Conservation (phyloP, 2,329 filamentous ascomycete genomes). For the Pleoardoris graminearum region DNA sequence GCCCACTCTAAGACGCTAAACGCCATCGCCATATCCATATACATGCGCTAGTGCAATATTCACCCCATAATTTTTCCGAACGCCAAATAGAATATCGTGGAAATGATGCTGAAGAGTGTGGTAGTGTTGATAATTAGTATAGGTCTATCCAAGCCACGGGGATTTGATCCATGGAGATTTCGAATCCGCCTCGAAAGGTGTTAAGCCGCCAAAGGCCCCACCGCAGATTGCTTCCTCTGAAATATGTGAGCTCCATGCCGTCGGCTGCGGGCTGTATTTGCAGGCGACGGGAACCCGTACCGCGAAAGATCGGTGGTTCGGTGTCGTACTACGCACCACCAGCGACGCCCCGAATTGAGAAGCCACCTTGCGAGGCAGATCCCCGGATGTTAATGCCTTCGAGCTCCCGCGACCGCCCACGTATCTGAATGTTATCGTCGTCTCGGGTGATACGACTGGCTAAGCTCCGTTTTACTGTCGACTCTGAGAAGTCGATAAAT, state of each 20-base stretch:
- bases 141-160: background rate
- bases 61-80: background rate
- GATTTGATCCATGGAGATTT: too few relatives aligned
- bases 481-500: conserved; percentile 32
- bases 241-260: too few relatives aligned
- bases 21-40: background rate
- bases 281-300: background rate
- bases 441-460: conserved; percentile 29
- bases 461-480: conserved; percentile 22
- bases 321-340: conserved; percentile 28
- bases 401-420: conserved; percentile 13
- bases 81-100: background rate
- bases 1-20: background rate
- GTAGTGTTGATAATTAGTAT: background rate
- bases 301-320: background rate
- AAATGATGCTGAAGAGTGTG: background rate
- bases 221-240: background rate
- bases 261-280: too few relatives aligned
- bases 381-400: conserved; percentile 42
- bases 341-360: conserved; percentile 41
- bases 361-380: conserved; percentile 21
- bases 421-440: conserved; percentile 23
- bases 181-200: too few relatives aligned
- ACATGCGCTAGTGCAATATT: background rate
- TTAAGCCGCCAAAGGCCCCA: background rate